Conservation (phyloP, 768 basidiomycete species). For the Amanita pseudoporphyria region DNA sequence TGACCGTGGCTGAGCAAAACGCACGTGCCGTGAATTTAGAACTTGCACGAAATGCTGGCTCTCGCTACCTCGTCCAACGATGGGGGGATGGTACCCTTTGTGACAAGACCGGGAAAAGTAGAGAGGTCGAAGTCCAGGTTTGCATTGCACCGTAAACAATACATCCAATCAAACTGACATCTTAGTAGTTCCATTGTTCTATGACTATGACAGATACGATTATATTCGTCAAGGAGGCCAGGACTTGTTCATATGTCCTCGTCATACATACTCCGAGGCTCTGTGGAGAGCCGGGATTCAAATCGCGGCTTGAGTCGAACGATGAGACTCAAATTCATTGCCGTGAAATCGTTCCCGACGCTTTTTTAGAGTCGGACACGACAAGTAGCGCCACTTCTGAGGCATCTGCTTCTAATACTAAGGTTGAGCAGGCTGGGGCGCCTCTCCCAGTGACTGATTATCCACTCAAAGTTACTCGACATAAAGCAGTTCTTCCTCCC, state of each 20-base stretch:
- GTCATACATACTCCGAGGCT: conserved; percentile 93
- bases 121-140: conserved; percentile 95
- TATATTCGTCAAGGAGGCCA: conserved; percentile 85
- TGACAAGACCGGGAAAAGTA: conserved; percentile 80
- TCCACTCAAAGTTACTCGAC: conserved; percentile 42
- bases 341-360: conserved; percentile 56
- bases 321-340: conserved; percentile 70
- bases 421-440: conserved; percentile 1
- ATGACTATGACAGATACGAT: conserved; percentile 91
- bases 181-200: conserved; percentile 81
- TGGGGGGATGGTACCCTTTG: conserved; percentile 90
- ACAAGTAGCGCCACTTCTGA: conserved; percentile 10
- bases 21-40: conserved; percentile 64
- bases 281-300: conserved; percentile 90
- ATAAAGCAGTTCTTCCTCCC: conserved; percentile 38
- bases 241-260: conserved; percentile 89
- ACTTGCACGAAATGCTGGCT: conserved; percentile 67
- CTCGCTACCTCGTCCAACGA: conserved; percentile 85
- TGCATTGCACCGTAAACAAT: conserved; percentile 16
- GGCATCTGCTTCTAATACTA: conserved; percentile 7
- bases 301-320: conserved; percentile 54
- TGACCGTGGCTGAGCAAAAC: conserved; percentile 56
- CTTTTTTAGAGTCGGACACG: conserved; percentile 17
- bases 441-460: conserved; percentile 41
- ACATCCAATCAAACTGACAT: conserved; percentile 9